Evolutionary conservation across 495 filamentous ascomycete species (phyloP), one percentile per base, ranked within the genome.

Genomic region (Paragyromitra xinjiangensis): DNA sequence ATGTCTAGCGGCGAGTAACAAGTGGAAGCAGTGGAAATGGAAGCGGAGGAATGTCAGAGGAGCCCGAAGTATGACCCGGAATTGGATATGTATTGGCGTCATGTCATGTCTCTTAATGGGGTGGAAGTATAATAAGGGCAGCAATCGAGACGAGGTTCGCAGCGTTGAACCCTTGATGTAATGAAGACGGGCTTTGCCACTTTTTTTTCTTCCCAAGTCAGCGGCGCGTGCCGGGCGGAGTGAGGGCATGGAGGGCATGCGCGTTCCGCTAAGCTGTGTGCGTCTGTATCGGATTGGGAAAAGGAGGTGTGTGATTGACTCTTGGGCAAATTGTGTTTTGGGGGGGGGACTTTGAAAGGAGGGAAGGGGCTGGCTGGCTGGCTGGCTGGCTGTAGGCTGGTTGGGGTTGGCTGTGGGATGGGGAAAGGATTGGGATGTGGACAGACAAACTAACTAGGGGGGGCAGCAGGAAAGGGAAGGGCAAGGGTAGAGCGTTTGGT

Each of bases 211-310:
- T 67, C 64, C 64, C 75, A 78, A 81, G 80, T 78, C 78, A 81
- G 80, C 80, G 80, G 80, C 79, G 80, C 79, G 80, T 79, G 80
- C 80, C 80, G 79, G 80, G 80, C 80, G 80, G 75, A 81, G 80
- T 79, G 73, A 78, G 79, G 53, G 79, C 48, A 71, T 66, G 50
- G 68, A 73, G 78, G 67, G 69, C 72, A 77, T 81, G 77, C 75
- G 77, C 77, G 77, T 79, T 79, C 77, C 77, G 77, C 75, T 79
- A 79, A 79, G 77, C 77, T 79, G 67, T 79, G 77, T 79, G 77
- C 75, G 75, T 79, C 53, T 78, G 74, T 79, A 79, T 79, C 75
- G 77, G 66, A 79, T 79, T 78, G 53, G 74, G 77, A 79, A 73
- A 78, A 78, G 67, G 77, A 72, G 59, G 77, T 78, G 77, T 79